Base-by-base conservation (phyloP, 192 early-diverging fungal species). In the Coemansia sp. region DNA sequence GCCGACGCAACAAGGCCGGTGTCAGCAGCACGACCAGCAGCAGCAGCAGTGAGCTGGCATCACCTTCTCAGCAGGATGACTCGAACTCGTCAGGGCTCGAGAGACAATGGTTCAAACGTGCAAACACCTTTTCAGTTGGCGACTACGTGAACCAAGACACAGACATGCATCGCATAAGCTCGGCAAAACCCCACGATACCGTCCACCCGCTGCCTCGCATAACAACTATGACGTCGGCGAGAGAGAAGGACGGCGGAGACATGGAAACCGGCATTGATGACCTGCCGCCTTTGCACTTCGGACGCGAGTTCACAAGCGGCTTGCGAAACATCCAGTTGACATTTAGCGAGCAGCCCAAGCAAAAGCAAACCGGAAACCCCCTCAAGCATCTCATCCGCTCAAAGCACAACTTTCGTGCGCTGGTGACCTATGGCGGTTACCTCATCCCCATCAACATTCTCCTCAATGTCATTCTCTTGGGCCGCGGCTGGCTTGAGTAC, bases 361-460 rank as follows among this genome's bases (percentile, higher is more conserved):
- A 56, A 6, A 26, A 42, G 0, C 26, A 18, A 9, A 19, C 50
- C 5, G 57, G 47, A 58, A 75, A 76, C 42, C 79, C 74, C 54
- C 66, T 83, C 16, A 74, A 69, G 61, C 71, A 72, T 40, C 73
- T 77, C 11, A 63, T 83, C 26, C 67, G 71, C 42, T 83, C 81
- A 13, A 69, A 65, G 42, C 76, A 83, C 76, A 83, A 83, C 81
- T 83, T 72, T 48, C 81, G 81, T 19, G 76, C 72, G 10, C 40
- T 83, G 63, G 81, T 83, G 37, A 72, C 81, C 5, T 83, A 78
- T 37, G 81, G 72, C 40, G 81, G 81, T 9, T 83, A 83, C 59
- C 50, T 83, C 40, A 68, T 83, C 41, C 81, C 81, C 3, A 76
- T 83, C 66, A 83, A 83, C 61, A 69, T 83, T 18, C 43, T 83